Base-by-base conservation (phyloP, 495 filamentous ascomycete species). In the Lasiosphaeria hispida region DNA sequence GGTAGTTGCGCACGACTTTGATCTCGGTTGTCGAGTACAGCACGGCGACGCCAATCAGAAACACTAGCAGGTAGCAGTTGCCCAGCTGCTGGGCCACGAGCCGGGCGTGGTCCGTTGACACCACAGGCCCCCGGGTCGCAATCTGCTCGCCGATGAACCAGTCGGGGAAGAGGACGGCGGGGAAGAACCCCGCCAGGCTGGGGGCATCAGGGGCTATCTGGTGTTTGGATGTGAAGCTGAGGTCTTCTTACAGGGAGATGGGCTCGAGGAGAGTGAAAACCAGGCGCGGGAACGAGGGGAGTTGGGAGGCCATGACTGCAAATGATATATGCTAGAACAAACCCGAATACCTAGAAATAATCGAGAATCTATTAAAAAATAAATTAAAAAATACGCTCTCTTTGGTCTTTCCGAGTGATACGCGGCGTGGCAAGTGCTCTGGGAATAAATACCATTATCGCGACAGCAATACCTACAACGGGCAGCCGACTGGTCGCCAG, bases 241-340 rank as follows among this genome's bases (percentile, higher is more conserved):
- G 5, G 23, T 30, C 5, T 30, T 60, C 77, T 71, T 81, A 87
- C 85, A 87, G 75, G 14, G 85, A 84, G 43, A 90, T 68, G 4
- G 88, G 88, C 69, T 91, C 88, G 38, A 89, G 59, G 55, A 90
- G 65, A 0, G 81, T 84, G 61, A 86, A 83, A 48, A 84, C 68
- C 42, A 81, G 63, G 15, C 76, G 75, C 7, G 82, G 82, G 48
- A 84, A 68, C 0, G 75, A 53, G 3, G 82, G 79, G 2, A 85
- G 70, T 39, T 72, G 71, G 6, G 79, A 75, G 0, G 81, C 69
- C 82, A 85, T 85, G 8, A 19, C 66, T 42, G 23, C 2, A 33
- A 34, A 33, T 35, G 10, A 41, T 14, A 10, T 47, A 17, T 30
- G 51, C 36, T 23, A 43, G 7, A 41, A 41, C 7, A 41, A 41